Conservation (phyloP, 371 early-diverging fungal genomes). For the Apophysomyces variabilis region DNA sequence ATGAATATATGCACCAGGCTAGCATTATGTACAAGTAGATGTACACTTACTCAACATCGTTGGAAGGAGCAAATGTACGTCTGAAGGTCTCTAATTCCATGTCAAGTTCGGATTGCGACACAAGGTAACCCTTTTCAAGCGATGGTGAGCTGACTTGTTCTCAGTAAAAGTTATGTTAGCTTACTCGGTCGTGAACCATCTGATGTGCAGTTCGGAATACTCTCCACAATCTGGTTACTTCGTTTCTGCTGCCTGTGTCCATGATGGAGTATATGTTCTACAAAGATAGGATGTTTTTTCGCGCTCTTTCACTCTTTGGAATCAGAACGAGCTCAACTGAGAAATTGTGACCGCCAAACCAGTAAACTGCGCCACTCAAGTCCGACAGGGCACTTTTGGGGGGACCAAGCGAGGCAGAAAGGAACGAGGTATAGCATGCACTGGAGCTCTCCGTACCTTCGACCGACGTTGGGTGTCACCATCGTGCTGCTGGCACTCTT, state of each 20-base stretch:
- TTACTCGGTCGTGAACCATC: slow-evolving; percentile 86
- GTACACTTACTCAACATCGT: slow-evolving; percentile 78
- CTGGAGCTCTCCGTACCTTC: background rate
- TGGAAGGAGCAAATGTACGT: slow-evolving; percentile 67
- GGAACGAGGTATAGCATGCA: background rate
- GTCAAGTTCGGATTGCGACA: slow-evolving; percentile 80
- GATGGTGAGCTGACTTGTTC: background rate
- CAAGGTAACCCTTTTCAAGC: slow-evolving; percentile 77
- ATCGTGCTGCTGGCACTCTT: slow-evolving; percentile 23
- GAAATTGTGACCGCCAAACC: slow-evolving; percentile 11
- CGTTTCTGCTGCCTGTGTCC: slow-evolving; percentile 63
- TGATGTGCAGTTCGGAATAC: slow-evolving; percentile 90
- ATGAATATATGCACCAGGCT: background rate
- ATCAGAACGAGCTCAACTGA: background rate
- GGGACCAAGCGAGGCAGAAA: background rate
- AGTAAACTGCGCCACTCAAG: slow-evolving; percentile 11
- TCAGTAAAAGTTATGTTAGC: background rate
- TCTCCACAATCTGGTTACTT: slow-evolving; percentile 79
- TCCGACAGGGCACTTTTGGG: background rate
- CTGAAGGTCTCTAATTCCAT: slow-evolving; percentile 86
- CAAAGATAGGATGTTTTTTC: background rate
- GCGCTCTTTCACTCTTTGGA: no score
- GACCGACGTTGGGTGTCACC: slow-evolving; percentile 17
- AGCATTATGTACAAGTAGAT: background rate
- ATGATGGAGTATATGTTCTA: slow-evolving; percentile 27